Evolutionary conservation across 805 yeast species (phyloP).

Genomic region (Candida tibetensis): DNA sequence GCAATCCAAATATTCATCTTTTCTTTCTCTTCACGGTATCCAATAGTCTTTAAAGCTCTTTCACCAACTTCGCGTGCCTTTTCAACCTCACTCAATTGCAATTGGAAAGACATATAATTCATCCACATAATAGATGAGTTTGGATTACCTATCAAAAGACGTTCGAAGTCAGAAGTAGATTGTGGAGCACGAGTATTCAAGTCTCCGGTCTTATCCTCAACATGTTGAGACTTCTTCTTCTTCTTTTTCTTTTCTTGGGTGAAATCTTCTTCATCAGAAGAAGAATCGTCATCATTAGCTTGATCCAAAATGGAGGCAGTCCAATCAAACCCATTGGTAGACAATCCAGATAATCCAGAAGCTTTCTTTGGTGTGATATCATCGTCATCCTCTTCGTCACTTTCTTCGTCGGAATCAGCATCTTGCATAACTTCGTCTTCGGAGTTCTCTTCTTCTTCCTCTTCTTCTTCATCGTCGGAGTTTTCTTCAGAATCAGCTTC

Average conservation of each 20-base stretch:
- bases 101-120: conserved; percentile 97
- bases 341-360: conserved; percentile 51
- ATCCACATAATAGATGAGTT: conserved; percentile 94
- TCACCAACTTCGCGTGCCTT: conserved; percentile 92
- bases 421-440: conserved; percentile 38
- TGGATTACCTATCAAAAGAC: conserved; percentile 87
- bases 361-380: conserved; percentile 14
- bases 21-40: conserved; percentile 88
- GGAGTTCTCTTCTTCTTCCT: conserved; percentile 24
- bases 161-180: conserved; percentile 87
- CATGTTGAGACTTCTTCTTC: conserved; percentile 47
- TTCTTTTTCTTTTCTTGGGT: conserved; percentile 47
- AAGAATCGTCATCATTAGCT: conserved; percentile 55
- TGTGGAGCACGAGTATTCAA: conserved; percentile 85
- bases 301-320: conserved; percentile 85
- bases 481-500: conserved; percentile 21
- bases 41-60: conserved; percentile 87
- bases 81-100: conserved; percentile 90
- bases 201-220: conserved; percentile 82
- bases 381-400: conserved; percentile 20
- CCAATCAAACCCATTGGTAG: conserved; percentile 94
- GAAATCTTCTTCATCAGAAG: conserved; percentile 57
- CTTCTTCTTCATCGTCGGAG: conserved; percentile 28
- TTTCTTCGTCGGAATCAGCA: conserved; percentile 29
- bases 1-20: conserved; percentile 96